Base-by-base conservation (phyloP, 1,284 basidiomycete species). In the Irpex rosettiformis region DNA sequence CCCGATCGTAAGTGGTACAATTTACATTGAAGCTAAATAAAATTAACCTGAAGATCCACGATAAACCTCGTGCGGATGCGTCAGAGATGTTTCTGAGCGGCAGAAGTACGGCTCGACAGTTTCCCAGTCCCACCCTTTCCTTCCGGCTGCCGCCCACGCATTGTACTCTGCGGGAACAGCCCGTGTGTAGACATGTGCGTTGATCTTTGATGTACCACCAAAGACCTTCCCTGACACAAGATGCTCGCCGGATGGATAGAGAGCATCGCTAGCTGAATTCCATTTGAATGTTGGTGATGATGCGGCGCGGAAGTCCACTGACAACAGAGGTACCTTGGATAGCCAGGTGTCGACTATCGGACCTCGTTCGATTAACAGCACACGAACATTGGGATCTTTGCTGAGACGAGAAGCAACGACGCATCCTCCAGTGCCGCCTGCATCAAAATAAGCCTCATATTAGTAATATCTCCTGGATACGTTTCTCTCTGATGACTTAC, bases 351-450 rank as follows among this genome's bases (percentile, higher is more conserved):
- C 53, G 7, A 58, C 45, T 16, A 58, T 42, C 7, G 57, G 57
- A 10, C 57, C 57, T 1, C 57, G 42, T n/a, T 67, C 66, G 1
- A 67, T 42, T 13, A 69, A 55, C n/a, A 69, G 54, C 2, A 68
- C 65, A 8, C 57, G 61, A 4, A 52, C 48, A n/a, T 56, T 54
- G 0, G 58, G 56, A 40, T 67, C 61, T 33, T 68, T 64, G 2
- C 65, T 65, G 7, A 68, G 56, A 24, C 67, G 54, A 1, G 67
- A 64, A 1, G 65, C 66, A 3, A 66, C 54, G 1, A 69, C 64
- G 43, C 66, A 65, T 3, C 65, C 67, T 2, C 64, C 67, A 48
- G 78, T 66, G 21, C 79, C 79, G 25, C 49, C 55, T 58, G 21
- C n/a, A n/a, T 30, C 18, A 16, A 25, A n/a, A 11, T 48, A 22